Base-by-base conservation (phyloP, 371 early-diverging fungal species). In the Mortierella sp. region DNA sequence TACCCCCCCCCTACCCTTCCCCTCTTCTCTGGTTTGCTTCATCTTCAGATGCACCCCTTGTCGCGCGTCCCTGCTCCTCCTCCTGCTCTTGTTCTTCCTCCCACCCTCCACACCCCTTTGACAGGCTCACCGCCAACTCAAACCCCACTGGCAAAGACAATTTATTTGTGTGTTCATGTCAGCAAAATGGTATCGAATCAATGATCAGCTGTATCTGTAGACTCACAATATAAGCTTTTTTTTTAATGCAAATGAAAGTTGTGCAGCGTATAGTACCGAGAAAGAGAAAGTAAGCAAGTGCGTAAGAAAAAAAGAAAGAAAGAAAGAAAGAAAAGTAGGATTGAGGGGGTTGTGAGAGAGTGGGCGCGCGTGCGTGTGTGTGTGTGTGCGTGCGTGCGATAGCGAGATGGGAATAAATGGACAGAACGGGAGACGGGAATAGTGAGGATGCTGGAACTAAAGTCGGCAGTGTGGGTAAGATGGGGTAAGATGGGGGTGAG, bases 41-140 rank as follows among this genome's bases (percentile, higher is more conserved):
- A 55, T 24, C 32, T 24, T 55, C 15, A 22, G 10, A 55, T 55
- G 55, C 59, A 59, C 59, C 59, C 40, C 38, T 59, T 38, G 38
- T 59, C 28, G 28, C 24, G n/a, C n/a, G 33, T 58, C 58, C 36
- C 58, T 28, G 33, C 19, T 19, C 9, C 58, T 58, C 9, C 24
- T 36, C 33, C 19, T 19, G 7, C 15, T 16, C 1, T 38, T 58
- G n/a, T 19, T 38, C 5, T 38, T 10, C 59, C 19, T 4, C 10
- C 38, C 33, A 38, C 1, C 33, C 38, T 40, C 59, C n/a, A 16
- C 15, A 15, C 21, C 59, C 40, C 59, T 40, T 38, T 59, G 1
- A 0, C 38, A 10, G 55, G 55, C 28, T 55, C 55, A 28, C 55
- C 1, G 22, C 28, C 28, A 11, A 11, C 47, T 10, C 4, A 11